Conservation (phyloP, 2,329 filamentous ascomycete genomes). For the Fusarium marasasianum region DNA sequence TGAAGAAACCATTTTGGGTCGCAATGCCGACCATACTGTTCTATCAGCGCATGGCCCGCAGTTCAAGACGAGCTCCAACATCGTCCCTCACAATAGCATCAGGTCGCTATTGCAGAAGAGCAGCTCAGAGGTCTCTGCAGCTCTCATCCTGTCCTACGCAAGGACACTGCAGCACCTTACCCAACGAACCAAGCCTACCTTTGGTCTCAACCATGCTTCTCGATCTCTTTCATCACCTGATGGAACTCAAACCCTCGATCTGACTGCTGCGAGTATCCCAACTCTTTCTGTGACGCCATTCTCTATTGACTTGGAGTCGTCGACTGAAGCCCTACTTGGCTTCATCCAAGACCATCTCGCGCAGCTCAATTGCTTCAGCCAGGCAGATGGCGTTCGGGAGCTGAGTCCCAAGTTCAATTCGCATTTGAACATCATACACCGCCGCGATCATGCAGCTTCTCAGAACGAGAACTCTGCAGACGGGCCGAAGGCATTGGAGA, state of each 20-base stretch:
- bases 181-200: background rate
- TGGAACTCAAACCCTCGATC: background rate
- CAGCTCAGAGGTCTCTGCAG: background rate
- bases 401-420: constrained; percentile 1
- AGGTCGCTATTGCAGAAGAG: background rate
- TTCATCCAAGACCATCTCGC: constrained; percentile 10
- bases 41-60: background rate
- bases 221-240: constrained; percentile 2
- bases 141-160: constrained; percentile 4
- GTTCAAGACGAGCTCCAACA: background rate
- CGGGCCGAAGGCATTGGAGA: background rate
- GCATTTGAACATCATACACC: constrained; percentile 13
- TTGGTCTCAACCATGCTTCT: constrained; percentile 20
- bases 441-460: accelerated
- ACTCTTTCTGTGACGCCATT: constrained; percentile 6
- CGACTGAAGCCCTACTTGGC: background rate
- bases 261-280: background rate
- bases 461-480: accelerated
- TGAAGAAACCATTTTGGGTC: background rate
- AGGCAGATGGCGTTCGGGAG: background rate
- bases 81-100: accelerated
- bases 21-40: accelerated
- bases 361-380: background rate
- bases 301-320: background rate
- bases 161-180: background rate